Evolutionary conservation across 257 asterid genomes (phyloP).

Genomic region (Thymus mandschuricus): DNA sequence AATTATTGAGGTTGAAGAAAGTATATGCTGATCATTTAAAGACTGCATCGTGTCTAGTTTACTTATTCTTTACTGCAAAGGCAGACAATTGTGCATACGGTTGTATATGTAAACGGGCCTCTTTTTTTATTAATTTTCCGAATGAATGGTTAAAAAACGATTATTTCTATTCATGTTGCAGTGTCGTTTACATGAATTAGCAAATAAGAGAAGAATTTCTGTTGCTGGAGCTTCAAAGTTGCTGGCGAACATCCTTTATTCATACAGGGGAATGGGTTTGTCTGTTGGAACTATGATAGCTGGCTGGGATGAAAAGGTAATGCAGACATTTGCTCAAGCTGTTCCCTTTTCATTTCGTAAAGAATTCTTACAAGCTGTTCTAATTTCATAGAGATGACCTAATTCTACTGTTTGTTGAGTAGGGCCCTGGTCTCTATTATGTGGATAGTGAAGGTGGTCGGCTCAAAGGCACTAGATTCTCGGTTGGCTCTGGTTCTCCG

Average conservation of each 20-base stretch:
- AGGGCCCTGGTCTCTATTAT: constrained; percentile 96
- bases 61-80: no score
- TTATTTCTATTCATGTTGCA: constrained; percentile 38
- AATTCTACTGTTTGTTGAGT: constrained; percentile 29
- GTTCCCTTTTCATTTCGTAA: no score
- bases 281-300: constrained; percentile 83
- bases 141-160: not conserved
- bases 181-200: constrained; percentile 96
- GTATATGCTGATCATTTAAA: no score
- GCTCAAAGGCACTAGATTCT: constrained; percentile 89
- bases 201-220: constrained; percentile 92
- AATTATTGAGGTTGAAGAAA: no score
- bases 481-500: constrained; percentile 99
- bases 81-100: no score
- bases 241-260: constrained; percentile 86
- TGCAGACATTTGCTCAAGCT: not conserved
- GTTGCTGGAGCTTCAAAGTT: constrained; percentile 44
- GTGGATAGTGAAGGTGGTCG: constrained; percentile 99
- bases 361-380: not conserved
- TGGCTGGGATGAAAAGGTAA: constrained; percentile 98
- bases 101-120: no score
- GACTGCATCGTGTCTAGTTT: no score
- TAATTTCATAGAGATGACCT: not conserved
- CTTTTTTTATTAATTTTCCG: not conserved
- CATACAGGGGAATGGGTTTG: constrained; percentile 85